phyloP scores from a whole-genome alignment of 176 grass and related monocot species.

The Saccharum officinarum region DNA sequence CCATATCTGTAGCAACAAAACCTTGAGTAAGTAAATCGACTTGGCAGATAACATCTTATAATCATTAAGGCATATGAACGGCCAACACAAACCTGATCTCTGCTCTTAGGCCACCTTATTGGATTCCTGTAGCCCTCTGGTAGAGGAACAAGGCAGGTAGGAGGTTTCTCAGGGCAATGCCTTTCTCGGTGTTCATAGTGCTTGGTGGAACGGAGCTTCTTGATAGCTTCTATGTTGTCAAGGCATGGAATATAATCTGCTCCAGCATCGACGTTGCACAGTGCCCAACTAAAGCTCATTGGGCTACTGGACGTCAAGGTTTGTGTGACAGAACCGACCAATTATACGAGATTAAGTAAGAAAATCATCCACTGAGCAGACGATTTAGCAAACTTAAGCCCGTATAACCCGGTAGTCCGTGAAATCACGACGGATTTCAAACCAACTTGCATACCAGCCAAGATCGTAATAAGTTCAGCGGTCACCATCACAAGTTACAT shows the following conservation, averaged over 20 bases:
- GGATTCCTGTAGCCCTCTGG: slow-evolving; percentile 57
- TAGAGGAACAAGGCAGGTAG: slow-evolving; percentile 67
- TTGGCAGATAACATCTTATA: not conserved
- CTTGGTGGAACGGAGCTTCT: slow-evolving; percentile 67
- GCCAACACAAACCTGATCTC: slow-evolving; percentile 53
- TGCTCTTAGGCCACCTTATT: slow-evolving; percentile 74
- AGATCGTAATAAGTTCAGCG: too few species aligned
- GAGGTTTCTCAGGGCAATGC: slow-evolving; percentile 62
- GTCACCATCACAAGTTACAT: too few species aligned
- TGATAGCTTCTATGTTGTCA: slow-evolving; percentile 73
- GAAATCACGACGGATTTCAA: too few species aligned
- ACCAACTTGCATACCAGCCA: too few species aligned
- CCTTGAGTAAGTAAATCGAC: slow-evolving; percentile 18
- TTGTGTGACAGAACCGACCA: too few species aligned
- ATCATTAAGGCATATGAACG: not conserved
- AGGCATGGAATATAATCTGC: slow-evolving; percentile 90
- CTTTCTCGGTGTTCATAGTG: slow-evolving; percentile 89
- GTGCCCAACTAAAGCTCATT: slow-evolving; percentile 48
- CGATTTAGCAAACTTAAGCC: too few species aligned
- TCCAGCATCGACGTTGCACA: slow-evolving; percentile 55
- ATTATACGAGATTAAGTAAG: too few species aligned
- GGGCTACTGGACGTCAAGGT: not conserved
- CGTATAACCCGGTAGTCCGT: too few species aligned
- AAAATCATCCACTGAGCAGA: too few species aligned
- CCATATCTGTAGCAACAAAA: slow-evolving; percentile 67